A percentile compares a stretch with the other conserved stretches of the same genome.
Evolutionary conservation across 352 stramenopile species (phyloP).

Genomic region (Pythium biforme): DNA sequence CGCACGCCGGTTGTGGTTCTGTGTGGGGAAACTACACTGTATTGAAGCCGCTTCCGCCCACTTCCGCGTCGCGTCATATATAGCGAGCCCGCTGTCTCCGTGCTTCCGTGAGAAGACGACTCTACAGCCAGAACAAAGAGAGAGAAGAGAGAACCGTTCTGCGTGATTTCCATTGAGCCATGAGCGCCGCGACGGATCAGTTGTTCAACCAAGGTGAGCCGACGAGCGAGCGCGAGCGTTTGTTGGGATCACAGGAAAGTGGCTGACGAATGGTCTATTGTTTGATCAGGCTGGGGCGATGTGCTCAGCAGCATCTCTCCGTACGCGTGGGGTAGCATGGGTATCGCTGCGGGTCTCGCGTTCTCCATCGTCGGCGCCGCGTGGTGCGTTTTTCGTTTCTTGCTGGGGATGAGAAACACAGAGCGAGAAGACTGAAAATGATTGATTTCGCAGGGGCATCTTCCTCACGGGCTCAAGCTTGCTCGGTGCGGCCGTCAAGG

Average conservation of each 20-base stretch:
- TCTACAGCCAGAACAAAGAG: too few species aligned
- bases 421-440: background rate
- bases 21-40: background rate
- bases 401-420: background rate
- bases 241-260: too few species aligned
- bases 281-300: constrained; percentile 83
- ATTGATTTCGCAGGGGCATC: constrained; percentile 65
- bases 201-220: constrained; percentile 84
- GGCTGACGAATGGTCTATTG: background rate
- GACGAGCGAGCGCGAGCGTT: too few species aligned
- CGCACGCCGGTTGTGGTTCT: constrained; percentile 12
- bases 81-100: background rate
- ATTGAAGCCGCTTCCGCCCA: constrained; percentile 1
- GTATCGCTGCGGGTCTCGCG: constrained; percentile 95
- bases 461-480: constrained; percentile 95
- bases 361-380: constrained; percentile 97
- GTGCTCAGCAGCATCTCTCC: constrained; percentile 98
- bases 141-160: constrained; percentile 13
- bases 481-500: constrained; percentile 97
- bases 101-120: background rate
- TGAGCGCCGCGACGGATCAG: constrained; percentile 80
- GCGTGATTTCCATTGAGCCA: constrained; percentile 32
- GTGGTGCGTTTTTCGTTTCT: constrained; percentile 58
- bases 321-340: constrained; percentile 98
- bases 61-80: constrained; percentile 6